These are phyloP conservation scores for Dipteronia dyeriana DNA, from an alignment of 345 rosid species.

Conservation along the genomic window DNA sequence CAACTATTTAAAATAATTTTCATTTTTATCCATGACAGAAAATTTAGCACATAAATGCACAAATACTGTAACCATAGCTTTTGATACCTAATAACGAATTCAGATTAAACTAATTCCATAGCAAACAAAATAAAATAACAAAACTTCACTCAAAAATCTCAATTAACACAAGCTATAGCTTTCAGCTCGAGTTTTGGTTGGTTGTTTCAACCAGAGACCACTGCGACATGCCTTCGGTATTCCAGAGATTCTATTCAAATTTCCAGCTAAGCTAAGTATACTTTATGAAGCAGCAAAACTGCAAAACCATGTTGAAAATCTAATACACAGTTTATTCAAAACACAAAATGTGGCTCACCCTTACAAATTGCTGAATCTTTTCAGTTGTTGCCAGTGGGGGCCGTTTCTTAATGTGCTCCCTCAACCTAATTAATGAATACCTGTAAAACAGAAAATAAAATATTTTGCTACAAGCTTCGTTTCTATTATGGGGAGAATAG, in stretches of 20 bases:
- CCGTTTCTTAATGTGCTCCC: conserved; percentile 98
- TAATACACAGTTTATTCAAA: not conserved
- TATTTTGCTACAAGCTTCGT: not conserved
- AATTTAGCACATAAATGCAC: not conserved
- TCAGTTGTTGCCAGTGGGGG: conserved; percentile 95
- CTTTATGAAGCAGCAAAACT: conserved; percentile 6
- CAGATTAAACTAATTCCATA: conserved; percentile 1
- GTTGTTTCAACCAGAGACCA: not conserved
- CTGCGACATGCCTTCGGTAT: not conserved
- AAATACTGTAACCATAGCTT: not conserved
- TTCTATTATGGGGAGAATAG: not conserved
- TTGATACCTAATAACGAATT: not conserved
- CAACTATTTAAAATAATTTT: not conserved
- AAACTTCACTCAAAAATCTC: not conserved
- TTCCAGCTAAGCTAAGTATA: conserved; percentile 5
- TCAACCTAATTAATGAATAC: conserved; percentile 70
- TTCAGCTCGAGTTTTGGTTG: not conserved
- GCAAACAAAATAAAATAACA: not conserved
- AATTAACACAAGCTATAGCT: not conserved
- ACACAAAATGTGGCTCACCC: conserved; percentile 55
- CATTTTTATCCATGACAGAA: not conserved
- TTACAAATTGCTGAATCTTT: conserved; percentile 87
- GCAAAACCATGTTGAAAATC: not conserved
- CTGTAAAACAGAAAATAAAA: conserved; percentile 37
- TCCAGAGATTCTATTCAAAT: not conserved